These are phyloP conservation scores for Westerdykella sp. DNA, from an alignment of 2,329 filamentous ascomycete species.

Conservation along the genomic window DNA sequence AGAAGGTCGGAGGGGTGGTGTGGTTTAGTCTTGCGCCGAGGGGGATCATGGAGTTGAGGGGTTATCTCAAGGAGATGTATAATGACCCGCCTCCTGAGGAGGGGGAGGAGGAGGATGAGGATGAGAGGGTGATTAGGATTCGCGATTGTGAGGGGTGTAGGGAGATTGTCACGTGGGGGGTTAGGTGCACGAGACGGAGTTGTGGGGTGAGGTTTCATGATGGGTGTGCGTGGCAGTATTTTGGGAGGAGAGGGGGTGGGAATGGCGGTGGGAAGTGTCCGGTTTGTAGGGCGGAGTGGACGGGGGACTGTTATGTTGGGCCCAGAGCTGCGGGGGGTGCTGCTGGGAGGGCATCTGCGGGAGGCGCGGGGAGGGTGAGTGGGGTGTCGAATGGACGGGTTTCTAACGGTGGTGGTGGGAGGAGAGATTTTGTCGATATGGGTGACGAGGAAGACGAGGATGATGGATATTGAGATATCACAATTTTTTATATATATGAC, in stretches of 20 bases:
- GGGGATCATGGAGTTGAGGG: conserved; percentile 74
- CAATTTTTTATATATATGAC: not conserved
- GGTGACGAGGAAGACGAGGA: conserved; percentile 34
- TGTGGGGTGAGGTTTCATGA: conserved; percentile 32
- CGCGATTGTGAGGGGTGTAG: conserved; percentile 84
- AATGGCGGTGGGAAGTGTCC: conserved; percentile 22
- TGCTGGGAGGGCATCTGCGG: not conserved
- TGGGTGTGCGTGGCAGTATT: conserved; percentile 29
- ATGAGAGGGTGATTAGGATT: conserved; percentile 53
- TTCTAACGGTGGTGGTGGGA: not conserved
- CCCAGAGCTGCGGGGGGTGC: conserved; percentile 18
- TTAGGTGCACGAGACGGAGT: conserved; percentile 23
- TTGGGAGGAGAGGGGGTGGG: conserved; percentile 11
- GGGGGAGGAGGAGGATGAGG: conserved; percentile 45
- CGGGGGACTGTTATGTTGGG: conserved; percentile 48
- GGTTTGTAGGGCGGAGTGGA: conserved; percentile 25
- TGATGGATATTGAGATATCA: conserved; percentile 6
- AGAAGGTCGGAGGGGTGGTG: conserved; percentile 44
- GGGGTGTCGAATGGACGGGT: not conserved
- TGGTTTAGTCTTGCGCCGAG: conserved; percentile 74
- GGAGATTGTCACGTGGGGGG: conserved; percentile 71
- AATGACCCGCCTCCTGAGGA: conserved; percentile 64
- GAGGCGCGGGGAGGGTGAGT: not conserved
- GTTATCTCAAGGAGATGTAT: conserved; percentile 82
- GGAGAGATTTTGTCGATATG: conserved; percentile 8